Evolutionary conservation across 768 basidiomycete species (phyloP), one percentile per base, ranked within the genome.

Genomic region (Trichaptum fuscoviolaceum): DNA sequence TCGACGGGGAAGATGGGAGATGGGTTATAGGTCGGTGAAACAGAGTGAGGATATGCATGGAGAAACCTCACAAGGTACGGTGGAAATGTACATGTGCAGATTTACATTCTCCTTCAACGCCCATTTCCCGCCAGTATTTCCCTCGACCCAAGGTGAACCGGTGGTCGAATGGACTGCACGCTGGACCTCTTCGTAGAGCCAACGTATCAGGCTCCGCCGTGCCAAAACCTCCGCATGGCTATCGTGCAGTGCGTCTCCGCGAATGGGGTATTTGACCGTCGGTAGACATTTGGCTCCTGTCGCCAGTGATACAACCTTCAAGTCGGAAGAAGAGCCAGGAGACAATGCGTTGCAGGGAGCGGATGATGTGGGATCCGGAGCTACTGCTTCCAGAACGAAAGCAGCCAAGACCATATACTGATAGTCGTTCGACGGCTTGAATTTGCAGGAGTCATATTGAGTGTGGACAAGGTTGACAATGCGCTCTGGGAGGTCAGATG

Each of bases 191-290:
- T 90, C 86, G 35, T 95, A 75, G 61, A 94, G 78, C 93, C 94
- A 98, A 26, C 88, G 83, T 58, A 89, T 73, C 0, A 90, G 87
- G 9, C 89, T 88, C 34, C 96, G 82, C 23, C 93, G 84, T 1
- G 94, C 94, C n/a, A 97, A 81, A 24, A 96, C 85, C 76, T 98
- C 96, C 10, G 96, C 96, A 75, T 98, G 96, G 64, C 85, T 89
- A 72, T 97, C 96, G 71, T 96, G 94, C 20, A 97, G 69, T 0
- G 87, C 83, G 71, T 96, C 93, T 0, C 96, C 96, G 30, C 80
- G 79, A 6, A 75, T 70, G 0, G 94, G 87, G 0, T 94, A 78
- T 64, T 82, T 83, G 3, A 73, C 71, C 4, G 77, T 82, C 1
- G 96, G 92, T 0, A 95, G 82, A 71, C 92, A 94, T 78, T 96